phyloP scores from a whole-genome alignment of 495 filamentous ascomycete genomes.

The Xylaria telfairii region DNA sequence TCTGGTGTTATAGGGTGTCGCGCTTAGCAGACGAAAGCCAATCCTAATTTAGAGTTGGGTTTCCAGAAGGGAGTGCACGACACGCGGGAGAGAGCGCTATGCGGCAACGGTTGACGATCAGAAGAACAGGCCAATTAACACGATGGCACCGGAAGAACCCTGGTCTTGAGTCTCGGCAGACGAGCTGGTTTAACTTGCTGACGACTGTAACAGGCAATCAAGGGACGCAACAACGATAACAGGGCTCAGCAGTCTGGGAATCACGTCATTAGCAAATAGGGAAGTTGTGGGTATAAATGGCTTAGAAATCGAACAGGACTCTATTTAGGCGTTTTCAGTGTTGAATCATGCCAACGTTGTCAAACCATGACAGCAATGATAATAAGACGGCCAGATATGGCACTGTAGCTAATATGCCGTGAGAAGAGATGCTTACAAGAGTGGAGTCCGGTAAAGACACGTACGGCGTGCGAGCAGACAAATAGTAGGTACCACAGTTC shows the following conservation, averaged over 20 bases:
- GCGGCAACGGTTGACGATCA: conserved; percentile 23
- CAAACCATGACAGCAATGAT: conserved; percentile 12
- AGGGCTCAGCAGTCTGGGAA: conserved; percentile 12
- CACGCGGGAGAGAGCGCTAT: conserved; percentile 21
- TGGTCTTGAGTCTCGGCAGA: conserved; percentile 26
- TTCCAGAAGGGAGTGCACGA: conserved; percentile 11
- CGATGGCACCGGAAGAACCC: conserved; percentile 12
- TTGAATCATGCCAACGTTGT: conserved; percentile 12
- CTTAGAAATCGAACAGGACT: conserved; percentile 5
- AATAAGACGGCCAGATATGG: conserved; percentile 19
- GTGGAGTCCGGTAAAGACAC: conserved; percentile 23
- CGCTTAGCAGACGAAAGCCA: conserved; percentile 19
- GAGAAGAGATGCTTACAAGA: conserved; percentile 21
- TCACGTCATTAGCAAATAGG: conserved; percentile 25
- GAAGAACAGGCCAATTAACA: conserved; percentile 21
- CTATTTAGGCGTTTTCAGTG: conserved; percentile 7
- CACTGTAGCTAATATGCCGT: conserved; percentile 25
- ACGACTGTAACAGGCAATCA: conserved; percentile 18
- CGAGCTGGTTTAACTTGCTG: conserved; percentile 17
- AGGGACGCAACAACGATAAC: conserved; percentile 22
- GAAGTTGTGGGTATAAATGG: conserved; percentile 9
- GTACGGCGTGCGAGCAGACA: conserved; percentile 8
- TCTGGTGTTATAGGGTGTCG: conserved; percentile 24
- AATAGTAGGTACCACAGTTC: conserved; percentile 17
- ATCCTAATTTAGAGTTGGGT: conserved; percentile 19